Conservation (phyloP, 352 stramenopile species). For the Globisporangium okanoganense region DNA sequence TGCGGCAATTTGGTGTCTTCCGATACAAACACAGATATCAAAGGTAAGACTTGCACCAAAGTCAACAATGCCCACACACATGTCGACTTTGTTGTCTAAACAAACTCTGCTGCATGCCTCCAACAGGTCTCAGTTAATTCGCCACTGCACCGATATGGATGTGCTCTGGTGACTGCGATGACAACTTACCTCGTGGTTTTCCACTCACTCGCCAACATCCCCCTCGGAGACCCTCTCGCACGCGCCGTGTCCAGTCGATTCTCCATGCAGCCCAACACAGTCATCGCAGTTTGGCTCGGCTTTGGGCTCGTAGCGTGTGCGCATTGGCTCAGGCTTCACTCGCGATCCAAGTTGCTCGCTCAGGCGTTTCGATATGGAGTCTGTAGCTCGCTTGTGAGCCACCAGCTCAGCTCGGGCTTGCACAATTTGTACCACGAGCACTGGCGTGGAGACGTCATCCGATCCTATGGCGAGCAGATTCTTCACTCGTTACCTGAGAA, state of each 20-base stretch:
- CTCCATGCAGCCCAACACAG: slow-evolving; percentile 89
- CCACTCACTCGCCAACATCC: slow-evolving; percentile 91
- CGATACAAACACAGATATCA: background rate
- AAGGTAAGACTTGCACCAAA: background rate
- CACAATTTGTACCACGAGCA: background rate
- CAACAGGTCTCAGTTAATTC: background rate
- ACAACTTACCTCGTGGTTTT: slow-evolving; percentile 89
- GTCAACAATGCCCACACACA: background rate
- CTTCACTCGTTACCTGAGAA: slow-evolving; percentile 39
- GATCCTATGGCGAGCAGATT: slow-evolving; percentile 32
- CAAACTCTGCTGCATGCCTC: background rate
- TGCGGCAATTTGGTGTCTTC: background rate
- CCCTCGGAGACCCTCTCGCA: slow-evolving; percentile 78
- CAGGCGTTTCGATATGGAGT: slow-evolving; percentile 14
- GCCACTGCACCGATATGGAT: slow-evolving; percentile 4
- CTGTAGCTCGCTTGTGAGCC: slow-evolving; percentile 5
- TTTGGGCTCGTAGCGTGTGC: slow-evolving; percentile 40
- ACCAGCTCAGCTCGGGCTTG: slow-evolving; percentile 15
- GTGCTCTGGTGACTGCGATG: slow-evolving; percentile 45
- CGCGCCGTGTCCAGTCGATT: slow-evolving; percentile 89
- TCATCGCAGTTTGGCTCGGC: slow-evolving; percentile 80
- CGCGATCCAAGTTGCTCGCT: background rate
- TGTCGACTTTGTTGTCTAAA: background rate
- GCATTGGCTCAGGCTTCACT: slow-evolving; percentile 6
- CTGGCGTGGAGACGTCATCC: slow-evolving; percentile 27